Conservation (phyloP, 2,329 filamentous ascomycete species). For the Paecilomyces formosus region DNA sequence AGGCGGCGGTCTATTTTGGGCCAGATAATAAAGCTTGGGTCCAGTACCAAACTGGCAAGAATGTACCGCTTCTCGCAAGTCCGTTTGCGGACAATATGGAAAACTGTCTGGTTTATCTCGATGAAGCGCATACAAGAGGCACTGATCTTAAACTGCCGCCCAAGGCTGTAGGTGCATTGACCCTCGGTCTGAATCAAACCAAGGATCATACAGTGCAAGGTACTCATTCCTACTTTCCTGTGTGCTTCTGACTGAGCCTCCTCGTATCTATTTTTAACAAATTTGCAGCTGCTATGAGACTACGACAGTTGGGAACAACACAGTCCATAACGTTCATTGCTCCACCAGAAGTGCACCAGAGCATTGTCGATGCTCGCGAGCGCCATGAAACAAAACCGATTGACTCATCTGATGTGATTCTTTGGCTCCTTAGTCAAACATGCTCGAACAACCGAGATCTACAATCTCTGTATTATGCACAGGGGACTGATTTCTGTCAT, state of each 20-base stretch:
- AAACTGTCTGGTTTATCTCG: conserved; percentile 51
- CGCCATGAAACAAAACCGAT: too few relatives aligned
- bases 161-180: conserved; percentile 45
- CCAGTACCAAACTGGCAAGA: conserved; percentile 30
- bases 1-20: conserved; percentile 50
- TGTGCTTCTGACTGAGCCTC: too few relatives aligned
- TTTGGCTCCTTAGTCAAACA: conserved; percentile 59
- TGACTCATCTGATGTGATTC: conserved; percentile 47
- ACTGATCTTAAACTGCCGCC: conserved; percentile 52
- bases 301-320: conserved; percentile 51
- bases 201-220: conserved; percentile 58
- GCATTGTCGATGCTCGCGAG: conserved; percentile 51
- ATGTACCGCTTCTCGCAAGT: conserved; percentile 44
- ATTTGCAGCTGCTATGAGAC: conserved; percentile 57
- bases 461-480: conserved; percentile 50
- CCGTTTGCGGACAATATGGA: conserved; percentile 49
- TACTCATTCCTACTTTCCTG: conserved; percentile 16
- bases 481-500: conserved; percentile 55
- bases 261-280: too few relatives aligned
- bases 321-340: conserved; percentile 50
- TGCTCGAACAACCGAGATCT: conserved; percentile 54
- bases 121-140: conserved; percentile 55
- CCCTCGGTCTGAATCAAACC: conserved; percentile 48
- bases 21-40: conserved; percentile 40
- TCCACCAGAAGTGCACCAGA: conserved; percentile 55